These are phyloP conservation scores for Vitis hybrid DNA, from an alignment of 177 flowering plant genomes.

Conservation along the genomic window DNA sequence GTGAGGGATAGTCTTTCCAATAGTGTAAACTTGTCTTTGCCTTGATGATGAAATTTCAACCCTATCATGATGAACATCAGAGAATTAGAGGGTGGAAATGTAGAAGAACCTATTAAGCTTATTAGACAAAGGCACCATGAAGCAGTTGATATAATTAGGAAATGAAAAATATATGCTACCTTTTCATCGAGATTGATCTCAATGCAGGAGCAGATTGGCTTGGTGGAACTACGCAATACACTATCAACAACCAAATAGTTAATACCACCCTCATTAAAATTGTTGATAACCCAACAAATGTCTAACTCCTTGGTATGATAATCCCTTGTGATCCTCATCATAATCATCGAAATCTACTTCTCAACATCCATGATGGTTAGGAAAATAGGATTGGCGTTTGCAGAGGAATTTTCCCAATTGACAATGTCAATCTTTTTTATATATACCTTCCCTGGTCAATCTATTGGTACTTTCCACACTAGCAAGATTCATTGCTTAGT, in stretches of 20 bases:
- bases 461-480: background rate
- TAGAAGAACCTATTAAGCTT: conserved; percentile 12
- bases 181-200: conserved; percentile 12
- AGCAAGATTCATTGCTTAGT: no score
- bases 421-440: background rate
- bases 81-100: conserved; percentile 5
- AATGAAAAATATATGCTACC: background rate
- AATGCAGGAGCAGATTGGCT: conserved; percentile 13
- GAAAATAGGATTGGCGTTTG: conserved; percentile 15
- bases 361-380: conserved; percentile 16
- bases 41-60: background rate
- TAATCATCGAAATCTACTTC: conserved; percentile 21
- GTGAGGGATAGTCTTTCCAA: conserved; percentile 49
- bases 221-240: conserved; percentile 22
- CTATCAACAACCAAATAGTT: conserved; percentile 22
- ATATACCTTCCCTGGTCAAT: background rate
- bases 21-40: conserved; percentile 43
- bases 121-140: conserved; percentile 16
- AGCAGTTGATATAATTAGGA: conserved; percentile 8
- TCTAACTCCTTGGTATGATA: conserved; percentile 23
- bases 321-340: conserved; percentile 15
- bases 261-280: conserved; percentile 23
- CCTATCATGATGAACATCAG: conserved; percentile 2
- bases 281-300: conserved; percentile 24
- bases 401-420: conserved; percentile 10